These are phyloP conservation scores for Aspergillus taichungensis DNA, from an alignment of 495 filamentous ascomycete genomes.

Conservation along the genomic window DNA sequence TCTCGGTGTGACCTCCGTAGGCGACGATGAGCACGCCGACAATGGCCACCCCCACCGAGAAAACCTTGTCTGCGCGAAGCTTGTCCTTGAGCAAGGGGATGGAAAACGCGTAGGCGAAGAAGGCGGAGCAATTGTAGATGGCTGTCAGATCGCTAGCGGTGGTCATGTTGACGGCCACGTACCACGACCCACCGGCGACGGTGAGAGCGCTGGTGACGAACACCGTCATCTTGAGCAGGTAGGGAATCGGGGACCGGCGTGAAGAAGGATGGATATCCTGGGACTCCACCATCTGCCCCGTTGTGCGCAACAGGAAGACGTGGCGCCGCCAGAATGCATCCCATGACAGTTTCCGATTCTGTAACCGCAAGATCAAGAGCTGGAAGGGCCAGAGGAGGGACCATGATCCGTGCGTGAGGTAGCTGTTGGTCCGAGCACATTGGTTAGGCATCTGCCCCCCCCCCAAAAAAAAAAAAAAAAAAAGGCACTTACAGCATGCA, in stretches of 20 bases:
- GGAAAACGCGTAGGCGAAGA: constrained; percentile 95
- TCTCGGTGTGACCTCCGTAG: constrained; percentile 60
- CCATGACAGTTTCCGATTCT: constrained; percentile 68
- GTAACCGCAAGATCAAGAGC: constrained; percentile 67
- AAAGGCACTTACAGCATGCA: constrained; percentile 74
- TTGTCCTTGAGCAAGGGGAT: constrained; percentile 82
- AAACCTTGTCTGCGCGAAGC: constrained; percentile 66
- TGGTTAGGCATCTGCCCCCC: not conserved
- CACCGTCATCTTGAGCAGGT: constrained; percentile 68
- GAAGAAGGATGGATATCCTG: constrained; percentile 51
- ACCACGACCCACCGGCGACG: constrained; percentile 89
- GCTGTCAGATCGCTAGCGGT: constrained; percentile 88
- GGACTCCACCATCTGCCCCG: constrained; percentile 76
- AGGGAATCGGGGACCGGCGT: constrained; percentile 52
- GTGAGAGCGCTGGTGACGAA: constrained; percentile 82
- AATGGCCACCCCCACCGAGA: constrained; percentile 79
- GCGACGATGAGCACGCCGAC: constrained; percentile 84
- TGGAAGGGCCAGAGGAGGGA: constrained; percentile 76
- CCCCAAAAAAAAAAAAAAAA: not conserved
- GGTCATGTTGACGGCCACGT: constrained; percentile 86
- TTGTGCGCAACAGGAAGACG: constrained; percentile 60
- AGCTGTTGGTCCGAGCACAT: constrained; percentile 34
- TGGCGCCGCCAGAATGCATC: constrained; percentile 81
- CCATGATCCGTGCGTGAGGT: constrained; percentile 94
- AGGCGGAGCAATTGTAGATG: constrained; percentile 98